A percentile compares a stretch with the other conserved stretches of the same genome.
These are phyloP conservation scores for Chlorella vulgaris DNA, from an alignment of 139 green algal genomes.

Conservation along the genomic window DNA sequence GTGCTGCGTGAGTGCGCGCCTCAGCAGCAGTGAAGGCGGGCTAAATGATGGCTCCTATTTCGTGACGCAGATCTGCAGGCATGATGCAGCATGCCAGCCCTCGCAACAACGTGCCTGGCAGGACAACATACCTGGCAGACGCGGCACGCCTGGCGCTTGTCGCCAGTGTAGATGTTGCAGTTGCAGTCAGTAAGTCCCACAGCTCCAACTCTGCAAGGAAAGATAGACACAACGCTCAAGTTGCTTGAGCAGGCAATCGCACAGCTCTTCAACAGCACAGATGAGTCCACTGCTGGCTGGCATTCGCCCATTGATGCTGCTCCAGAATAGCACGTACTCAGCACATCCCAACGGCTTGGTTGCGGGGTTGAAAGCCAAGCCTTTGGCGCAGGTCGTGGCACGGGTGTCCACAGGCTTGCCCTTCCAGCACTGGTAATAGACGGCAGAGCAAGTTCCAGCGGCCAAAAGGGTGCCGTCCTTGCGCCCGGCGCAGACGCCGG, in stretches of 20 bases:
- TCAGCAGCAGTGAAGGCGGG: too few relatives aligned
- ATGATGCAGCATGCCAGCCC: too few relatives aligned
- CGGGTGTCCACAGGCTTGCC: constrained; percentile 10
- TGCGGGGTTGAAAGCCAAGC: not conserved
- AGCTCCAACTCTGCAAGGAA: constrained; percentile 3
- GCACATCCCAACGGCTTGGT: not conserved
- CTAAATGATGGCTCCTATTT: too few relatives aligned
- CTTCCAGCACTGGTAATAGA: constrained; percentile 1
- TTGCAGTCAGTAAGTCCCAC: constrained; percentile 14
- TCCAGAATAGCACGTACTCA: not conserved
- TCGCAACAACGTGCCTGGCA: not conserved
- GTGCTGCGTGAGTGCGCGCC: not conserved
- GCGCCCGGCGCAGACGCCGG: not conserved
- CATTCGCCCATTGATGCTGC: not conserved
- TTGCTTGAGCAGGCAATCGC: not conserved
- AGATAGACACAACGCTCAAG: not conserved
- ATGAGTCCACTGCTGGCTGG: too few relatives aligned
- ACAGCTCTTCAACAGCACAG: not conserved
- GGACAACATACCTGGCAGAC: constrained; percentile 6
- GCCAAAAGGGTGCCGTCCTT: constrained; percentile 18
- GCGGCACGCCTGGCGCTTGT: not conserved
- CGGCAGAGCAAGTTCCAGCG: not conserved
- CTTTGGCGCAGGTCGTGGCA: not conserved
- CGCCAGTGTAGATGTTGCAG: constrained; percentile 7
- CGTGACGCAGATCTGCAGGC: too few relatives aligned